These are phyloP conservation scores for Trichoderma gamsii DNA, from an alignment of 495 filamentous ascomycete genomes.

Conservation along the genomic window DNA sequence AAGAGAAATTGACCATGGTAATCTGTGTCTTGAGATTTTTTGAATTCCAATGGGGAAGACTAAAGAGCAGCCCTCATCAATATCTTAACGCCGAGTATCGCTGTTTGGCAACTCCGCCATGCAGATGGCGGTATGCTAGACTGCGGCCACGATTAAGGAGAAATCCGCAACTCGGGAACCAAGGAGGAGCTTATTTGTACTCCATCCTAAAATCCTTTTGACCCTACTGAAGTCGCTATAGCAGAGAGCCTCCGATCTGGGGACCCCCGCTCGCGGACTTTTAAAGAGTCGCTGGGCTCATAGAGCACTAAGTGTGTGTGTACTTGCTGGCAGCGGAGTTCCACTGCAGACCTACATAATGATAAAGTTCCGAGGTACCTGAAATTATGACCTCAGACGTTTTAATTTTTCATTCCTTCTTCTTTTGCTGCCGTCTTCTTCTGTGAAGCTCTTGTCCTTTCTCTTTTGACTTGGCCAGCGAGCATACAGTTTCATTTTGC, in stretches of 20 bases:
- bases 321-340: slow-evolving; percentile 2
- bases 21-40: not conserved
- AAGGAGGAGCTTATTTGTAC: not conserved
- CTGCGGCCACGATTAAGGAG: not conserved
- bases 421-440: not conserved
- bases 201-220: not conserved
- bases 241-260: not conserved
- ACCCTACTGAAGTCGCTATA: not conserved
- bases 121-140: not conserved
- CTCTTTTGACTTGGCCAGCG: too few relatives aligned
- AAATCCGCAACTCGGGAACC: not conserved
- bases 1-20: not conserved
- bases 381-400: not conserved
- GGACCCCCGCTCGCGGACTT: not conserved
- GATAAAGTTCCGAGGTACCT: not conserved
- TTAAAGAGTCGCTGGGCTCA: not conserved
- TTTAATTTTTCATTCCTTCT: not conserved
- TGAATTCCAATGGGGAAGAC: not conserved
- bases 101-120: not conserved
- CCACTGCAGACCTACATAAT: not conserved
- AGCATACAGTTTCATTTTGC: too few relatives aligned
- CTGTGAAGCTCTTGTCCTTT: too few relatives aligned
- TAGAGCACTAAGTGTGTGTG: not conserved
- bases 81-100: not conserved
- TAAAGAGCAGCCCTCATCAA: not conserved